These are phyloP conservation scores for Gnomoniopsis smithogilvyi DNA, from an alignment of 2,329 filamentous ascomycete species.

Conservation along the genomic window DNA sequence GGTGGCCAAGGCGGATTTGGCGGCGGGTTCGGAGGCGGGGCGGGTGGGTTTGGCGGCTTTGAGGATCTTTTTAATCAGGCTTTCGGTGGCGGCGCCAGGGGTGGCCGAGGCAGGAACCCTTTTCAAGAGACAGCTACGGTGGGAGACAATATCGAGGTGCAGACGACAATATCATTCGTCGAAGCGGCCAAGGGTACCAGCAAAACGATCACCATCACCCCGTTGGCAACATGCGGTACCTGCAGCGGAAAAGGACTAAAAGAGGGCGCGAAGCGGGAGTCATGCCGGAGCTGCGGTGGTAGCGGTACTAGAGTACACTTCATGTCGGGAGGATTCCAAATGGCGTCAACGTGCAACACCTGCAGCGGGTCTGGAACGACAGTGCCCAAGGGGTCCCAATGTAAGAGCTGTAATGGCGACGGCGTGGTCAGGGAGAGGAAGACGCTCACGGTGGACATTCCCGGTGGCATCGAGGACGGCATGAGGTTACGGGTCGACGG, in stretches of 20 bases:
- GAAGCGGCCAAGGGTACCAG: constrained; percentile 89
- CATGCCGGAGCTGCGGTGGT: constrained; percentile 80
- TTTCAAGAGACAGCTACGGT: constrained; percentile 74
- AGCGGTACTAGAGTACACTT: constrained; percentile 84
- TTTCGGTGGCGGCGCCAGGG: constrained; percentile 52
- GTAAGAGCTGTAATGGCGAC: constrained; percentile 73
- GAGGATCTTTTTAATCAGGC: constrained; percentile 95
- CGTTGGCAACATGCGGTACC: constrained; percentile 75
- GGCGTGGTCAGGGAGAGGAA: constrained; percentile 82
- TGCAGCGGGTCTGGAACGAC: constrained; percentile 77
- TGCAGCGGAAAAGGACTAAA: constrained; percentile 85
- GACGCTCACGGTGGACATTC: constrained; percentile 86
- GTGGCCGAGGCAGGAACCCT: constrained; percentile 52
- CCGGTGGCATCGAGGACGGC: constrained; percentile 91
- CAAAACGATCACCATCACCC: constrained; percentile 85
- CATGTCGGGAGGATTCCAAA: constrained; percentile 91
- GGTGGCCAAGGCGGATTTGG: constrained; percentile 67
- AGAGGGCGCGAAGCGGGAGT: constrained; percentile 66
- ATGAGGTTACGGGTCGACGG: constrained; percentile 85
- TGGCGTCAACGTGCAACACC: constrained; percentile 81
- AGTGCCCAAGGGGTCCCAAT: constrained; percentile 78
- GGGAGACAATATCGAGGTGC: constrained; percentile 95
- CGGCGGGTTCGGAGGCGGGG: constrained; percentile 67
- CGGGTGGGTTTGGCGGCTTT: constrained; percentile 43
- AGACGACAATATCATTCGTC: constrained; percentile 90